phyloP scores from a whole-genome alignment of 768 basidiomycete species.

The Leccinum barrowsii region DNA sequence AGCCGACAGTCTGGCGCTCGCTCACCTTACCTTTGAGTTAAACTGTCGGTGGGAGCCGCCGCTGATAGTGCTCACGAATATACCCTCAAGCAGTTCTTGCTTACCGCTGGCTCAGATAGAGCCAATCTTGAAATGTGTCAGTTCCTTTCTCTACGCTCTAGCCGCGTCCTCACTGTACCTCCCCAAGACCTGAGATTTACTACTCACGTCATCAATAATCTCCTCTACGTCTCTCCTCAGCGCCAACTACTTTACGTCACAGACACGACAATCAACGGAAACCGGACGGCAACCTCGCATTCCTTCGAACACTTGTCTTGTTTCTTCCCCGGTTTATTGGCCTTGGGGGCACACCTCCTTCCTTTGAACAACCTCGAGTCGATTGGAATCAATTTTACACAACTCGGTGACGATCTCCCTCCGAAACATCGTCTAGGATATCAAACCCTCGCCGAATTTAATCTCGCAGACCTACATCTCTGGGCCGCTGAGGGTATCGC shows the following conservation, averaged over 20 bases:
- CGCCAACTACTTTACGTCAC: conserved; percentile 70
- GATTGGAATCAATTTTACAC: conserved; percentile 43
- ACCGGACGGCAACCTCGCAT: conserved; percentile 40
- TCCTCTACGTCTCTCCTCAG: conserved; percentile 64
- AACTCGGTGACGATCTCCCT: conserved; percentile 31
- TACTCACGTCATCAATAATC: conserved; percentile 56
- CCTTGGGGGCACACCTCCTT: conserved; percentile 63
- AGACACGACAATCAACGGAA: conserved; percentile 36
- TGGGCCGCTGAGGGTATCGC: conserved; percentile 78
- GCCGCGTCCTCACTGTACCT: conserved; percentile 5
- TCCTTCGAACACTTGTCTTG: conserved; percentile 72
- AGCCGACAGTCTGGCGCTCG: not conserved
- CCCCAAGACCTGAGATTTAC: conserved; percentile 56
- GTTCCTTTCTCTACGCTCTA: conserved; percentile 16
- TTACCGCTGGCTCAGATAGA: conserved; percentile 61
- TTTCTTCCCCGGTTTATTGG: conserved; percentile 73
- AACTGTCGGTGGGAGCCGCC: conserved; percentile 58
- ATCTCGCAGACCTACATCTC: conserved; percentile 61
- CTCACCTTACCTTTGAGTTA: conserved; percentile 22
- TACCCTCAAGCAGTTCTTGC: conserved; percentile 67
- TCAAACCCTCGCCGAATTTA: conserved; percentile 40
- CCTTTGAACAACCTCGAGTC: conserved; percentile 50
- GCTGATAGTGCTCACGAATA: conserved; percentile 80
- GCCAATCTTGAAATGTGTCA: conserved; percentile 64
- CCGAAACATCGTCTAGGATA: conserved; percentile 28